A percentile compares a stretch with the other conserved stretches of the same genome.
phyloP scores from a whole-genome alignment of 192 early-diverging fungal species.

The Oehlia diaphana region DNA sequence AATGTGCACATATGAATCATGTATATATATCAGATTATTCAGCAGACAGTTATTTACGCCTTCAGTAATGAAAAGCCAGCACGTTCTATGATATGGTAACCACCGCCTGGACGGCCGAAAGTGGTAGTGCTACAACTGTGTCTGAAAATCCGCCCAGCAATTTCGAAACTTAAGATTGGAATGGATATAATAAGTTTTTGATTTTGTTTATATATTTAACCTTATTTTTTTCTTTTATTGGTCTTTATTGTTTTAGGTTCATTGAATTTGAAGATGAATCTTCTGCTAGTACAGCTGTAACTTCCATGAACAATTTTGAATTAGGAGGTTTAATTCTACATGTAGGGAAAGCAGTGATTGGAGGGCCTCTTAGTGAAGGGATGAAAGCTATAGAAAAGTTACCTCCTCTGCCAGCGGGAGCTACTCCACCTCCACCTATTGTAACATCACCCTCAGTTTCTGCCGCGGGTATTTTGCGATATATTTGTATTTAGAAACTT shows the following conservation, averaged over 20 bases:
- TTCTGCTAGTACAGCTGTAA: constrained; percentile 60
- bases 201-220: constrained; percentile 10
- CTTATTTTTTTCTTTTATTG: background rate
- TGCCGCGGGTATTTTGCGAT: constrained; percentile 23
- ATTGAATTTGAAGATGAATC: constrained; percentile 72
- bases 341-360: constrained; percentile 68
- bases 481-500: constrained; percentile 11
- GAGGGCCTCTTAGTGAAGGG: constrained; percentile 75
- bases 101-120: constrained; percentile 21
- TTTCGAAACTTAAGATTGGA: constrained; percentile 1
- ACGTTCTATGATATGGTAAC: constrained; percentile 23
- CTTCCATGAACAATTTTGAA: constrained; percentile 77
- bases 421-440: constrained; percentile 13
- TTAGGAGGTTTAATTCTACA: constrained; percentile 71
- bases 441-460: constrained; percentile 35
- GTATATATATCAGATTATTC: background rate
- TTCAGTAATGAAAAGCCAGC: constrained; percentile 18
- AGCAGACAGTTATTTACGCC: constrained; percentile 21
- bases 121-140: constrained; percentile 19
- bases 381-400: constrained; percentile 74
- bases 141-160: constrained; percentile 2
- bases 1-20: constrained; percentile 5
- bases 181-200: constrained; percentile 21
- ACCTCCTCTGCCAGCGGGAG: constrained; percentile 33
- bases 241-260: constrained; percentile 50